Evolutionary conservation across 2,329 filamentous ascomycete genomes (phyloP), one percentile per base, ranked within the genome.

Genomic region (Fusarium nanum): DNA sequence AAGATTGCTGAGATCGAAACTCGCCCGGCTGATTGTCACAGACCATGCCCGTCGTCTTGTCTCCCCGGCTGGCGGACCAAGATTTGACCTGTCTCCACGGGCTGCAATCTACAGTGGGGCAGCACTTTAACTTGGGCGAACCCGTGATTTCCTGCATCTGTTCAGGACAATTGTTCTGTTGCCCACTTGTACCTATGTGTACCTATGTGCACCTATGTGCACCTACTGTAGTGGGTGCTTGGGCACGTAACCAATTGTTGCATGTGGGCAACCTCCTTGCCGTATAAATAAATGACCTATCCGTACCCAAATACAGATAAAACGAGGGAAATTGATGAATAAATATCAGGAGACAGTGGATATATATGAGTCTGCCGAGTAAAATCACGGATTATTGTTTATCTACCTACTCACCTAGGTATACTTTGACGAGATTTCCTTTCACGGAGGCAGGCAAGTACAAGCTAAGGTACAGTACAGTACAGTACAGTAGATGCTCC

Each of bases 1-100:
- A 49, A 56, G 44, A 32, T 57, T 53, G 37, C 22, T 56, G 48
- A 56, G 63, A 67, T 67, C 47, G 44, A 37, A 48, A 37, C 34
- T 37, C 10, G 27, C 27, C 27, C 27, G 34, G 18, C 34, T n/a
- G 34, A 44, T 41, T 62, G 47, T 41, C 44, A 53, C 37, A 11
- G 42, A 60, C 18, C 45, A 41, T 44, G 34, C 23, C n/a, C 45
- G 41, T 42, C 58, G 28, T 34, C 27, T 53, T 46, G 30, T 54
- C 40, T 27, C 34, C 27, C 22, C 55, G 22, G 7, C 55, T 23
- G 23, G 59, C 34, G 23, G 20, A 62, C 27, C 37, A 34, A n/a
- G 12, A 30, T n/a, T 37, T n/a, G 34, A n/a, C 34, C 34, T 37
- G 34, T 18, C 34, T 37, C 34, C 34, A n/a, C 34, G 18, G 34